phyloP scores from a whole-genome alignment of 2,329 filamentous ascomycete species.

The Penicillium sp. region DNA sequence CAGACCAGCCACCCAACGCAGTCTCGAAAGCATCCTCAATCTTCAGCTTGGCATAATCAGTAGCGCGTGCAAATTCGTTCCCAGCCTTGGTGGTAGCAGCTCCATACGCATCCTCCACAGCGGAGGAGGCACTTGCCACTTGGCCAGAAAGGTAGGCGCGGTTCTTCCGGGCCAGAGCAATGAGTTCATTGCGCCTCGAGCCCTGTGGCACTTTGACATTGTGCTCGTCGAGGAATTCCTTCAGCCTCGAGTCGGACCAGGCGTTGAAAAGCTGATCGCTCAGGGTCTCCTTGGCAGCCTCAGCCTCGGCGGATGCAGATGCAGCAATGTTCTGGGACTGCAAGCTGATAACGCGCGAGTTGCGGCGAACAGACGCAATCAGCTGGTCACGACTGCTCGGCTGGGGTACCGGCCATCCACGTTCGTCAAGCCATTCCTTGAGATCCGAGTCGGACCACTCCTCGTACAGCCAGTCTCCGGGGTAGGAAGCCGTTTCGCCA shows the following conservation, averaged over 20 bases:
- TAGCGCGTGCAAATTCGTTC: constrained; percentile 74
- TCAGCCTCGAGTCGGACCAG: constrained; percentile 87
- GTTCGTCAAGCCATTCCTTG: constrained; percentile 88
- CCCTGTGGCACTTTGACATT: constrained; percentile 86
- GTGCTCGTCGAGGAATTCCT: constrained; percentile 91
- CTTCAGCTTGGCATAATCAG: constrained; percentile 63
- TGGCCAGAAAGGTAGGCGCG: constrained; percentile 58
- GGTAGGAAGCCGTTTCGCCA: constrained; percentile 79
- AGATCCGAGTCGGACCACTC: constrained; percentile 90
- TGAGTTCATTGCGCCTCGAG: constrained; percentile 82
- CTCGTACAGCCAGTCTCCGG: constrained; percentile 90
- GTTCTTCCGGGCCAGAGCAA: constrained; percentile 86
- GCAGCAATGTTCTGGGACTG: constrained; percentile 62
- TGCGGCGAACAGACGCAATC: constrained; percentile 84
- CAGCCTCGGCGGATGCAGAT: constrained; percentile 62
- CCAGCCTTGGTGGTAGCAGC: constrained; percentile 72
- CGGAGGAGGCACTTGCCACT: constrained; percentile 53
- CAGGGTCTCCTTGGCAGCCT: constrained; percentile 69
- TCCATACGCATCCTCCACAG: constrained; percentile 53
- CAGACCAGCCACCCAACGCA: constrained; percentile 65
- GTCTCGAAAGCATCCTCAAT: constrained; percentile 65
- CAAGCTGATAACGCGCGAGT: constrained; percentile 75
- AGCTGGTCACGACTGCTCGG: constrained; percentile 80
- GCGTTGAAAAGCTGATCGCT: constrained; percentile 82
- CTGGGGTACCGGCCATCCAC: constrained; percentile 83